phyloP scores from a whole-genome alignment of 2,329 filamentous ascomycete species.

The Drechslerella coelobrocha region DNA sequence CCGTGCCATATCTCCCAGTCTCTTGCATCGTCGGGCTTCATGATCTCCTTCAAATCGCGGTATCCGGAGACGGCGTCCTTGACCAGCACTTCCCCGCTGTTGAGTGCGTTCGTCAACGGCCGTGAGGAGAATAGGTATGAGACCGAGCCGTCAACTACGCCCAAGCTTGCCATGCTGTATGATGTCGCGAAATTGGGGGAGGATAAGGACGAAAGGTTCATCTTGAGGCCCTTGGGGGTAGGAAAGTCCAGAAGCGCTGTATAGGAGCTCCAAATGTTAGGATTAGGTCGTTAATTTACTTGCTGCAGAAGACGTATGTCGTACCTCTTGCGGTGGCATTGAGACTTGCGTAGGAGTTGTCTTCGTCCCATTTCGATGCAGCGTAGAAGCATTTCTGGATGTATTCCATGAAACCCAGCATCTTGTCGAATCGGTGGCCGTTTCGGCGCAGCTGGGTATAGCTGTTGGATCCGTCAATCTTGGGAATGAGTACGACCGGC shows the following conservation, averaged over 20 bases:
- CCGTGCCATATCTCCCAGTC: constrained; percentile 65
- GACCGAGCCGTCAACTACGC: constrained; percentile 93
- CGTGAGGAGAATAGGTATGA: constrained; percentile 95
- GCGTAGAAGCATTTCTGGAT: constrained; percentile 89
- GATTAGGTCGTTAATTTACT: constrained; percentile 1
- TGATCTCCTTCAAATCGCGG: constrained; percentile 73
- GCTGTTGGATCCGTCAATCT: constrained; percentile 25
- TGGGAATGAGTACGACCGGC: constrained; percentile 15
- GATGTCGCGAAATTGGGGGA: constrained; percentile 93
- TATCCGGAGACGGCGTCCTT: constrained; percentile 82
- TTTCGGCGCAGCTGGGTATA: constrained; percentile 37
- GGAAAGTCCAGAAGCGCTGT: constrained; percentile 84
- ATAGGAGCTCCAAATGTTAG: constrained; percentile 17
- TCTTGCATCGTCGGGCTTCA: constrained; percentile 62
- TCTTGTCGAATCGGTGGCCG: constrained; percentile 59
- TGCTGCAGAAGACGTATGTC: constrained; percentile 29
- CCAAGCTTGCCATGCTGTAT: constrained; percentile 87
- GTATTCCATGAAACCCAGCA: constrained; percentile 98
- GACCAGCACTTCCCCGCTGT: constrained; percentile 77
- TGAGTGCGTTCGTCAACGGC: constrained; percentile 70
- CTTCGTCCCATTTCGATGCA: constrained; percentile 84
- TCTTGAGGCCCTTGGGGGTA: constrained; percentile 80
- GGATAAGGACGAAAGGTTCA: constrained; percentile 88
- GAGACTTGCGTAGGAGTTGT: constrained; percentile 88
- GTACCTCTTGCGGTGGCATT: constrained; percentile 82